Conservation (phyloP, 2,329 filamentous ascomycete species). For the Colletotrichum sp. region DNA sequence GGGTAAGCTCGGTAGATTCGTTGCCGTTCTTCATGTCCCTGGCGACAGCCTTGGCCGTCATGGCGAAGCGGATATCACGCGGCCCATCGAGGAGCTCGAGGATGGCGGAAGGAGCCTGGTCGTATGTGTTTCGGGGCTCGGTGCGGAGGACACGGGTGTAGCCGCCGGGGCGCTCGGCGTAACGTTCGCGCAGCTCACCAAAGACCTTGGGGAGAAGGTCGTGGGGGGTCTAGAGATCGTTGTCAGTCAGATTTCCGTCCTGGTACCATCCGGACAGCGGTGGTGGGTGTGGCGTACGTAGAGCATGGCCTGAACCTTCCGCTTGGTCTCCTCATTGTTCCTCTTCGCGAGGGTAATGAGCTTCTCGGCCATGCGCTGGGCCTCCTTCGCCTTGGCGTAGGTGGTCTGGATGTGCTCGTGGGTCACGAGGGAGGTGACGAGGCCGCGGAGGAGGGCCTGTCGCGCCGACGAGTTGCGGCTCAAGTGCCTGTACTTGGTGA, state of each 20-base stretch:
- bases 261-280: neutral
- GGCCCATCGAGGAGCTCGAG: conserved; percentile 95
- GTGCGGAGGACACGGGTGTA: conserved; percentile 95
- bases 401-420: conserved; percentile 95
- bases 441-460: conserved; percentile 90
- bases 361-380: conserved; percentile 91
- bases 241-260: neutral
- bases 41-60: conserved; percentile 87
- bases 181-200: conserved; percentile 80
- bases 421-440: conserved; percentile 93
- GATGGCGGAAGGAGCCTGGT: conserved; percentile 89
- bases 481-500: conserved; percentile 87
- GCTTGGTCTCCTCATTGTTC: conserved; percentile 82
- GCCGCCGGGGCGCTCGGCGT: conserved; percentile 79
- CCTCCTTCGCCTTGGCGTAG: conserved; percentile 96
- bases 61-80: conserved; percentile 90
- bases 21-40: conserved; percentile 62
- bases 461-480: conserved; percentile 86
- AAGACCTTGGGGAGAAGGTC: conserved; percentile 85
- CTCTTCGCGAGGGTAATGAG: conserved; percentile 93
- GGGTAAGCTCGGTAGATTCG: conserved; percentile 72
- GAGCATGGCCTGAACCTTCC: conserved; percentile 80
- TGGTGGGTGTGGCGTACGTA: conserved; percentile 64
- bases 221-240: conserved; percentile 63
- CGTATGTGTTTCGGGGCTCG: conserved; percentile 81